Conservation (phyloP, 257 asterid genomes). For the Gentiana straminea region DNA sequence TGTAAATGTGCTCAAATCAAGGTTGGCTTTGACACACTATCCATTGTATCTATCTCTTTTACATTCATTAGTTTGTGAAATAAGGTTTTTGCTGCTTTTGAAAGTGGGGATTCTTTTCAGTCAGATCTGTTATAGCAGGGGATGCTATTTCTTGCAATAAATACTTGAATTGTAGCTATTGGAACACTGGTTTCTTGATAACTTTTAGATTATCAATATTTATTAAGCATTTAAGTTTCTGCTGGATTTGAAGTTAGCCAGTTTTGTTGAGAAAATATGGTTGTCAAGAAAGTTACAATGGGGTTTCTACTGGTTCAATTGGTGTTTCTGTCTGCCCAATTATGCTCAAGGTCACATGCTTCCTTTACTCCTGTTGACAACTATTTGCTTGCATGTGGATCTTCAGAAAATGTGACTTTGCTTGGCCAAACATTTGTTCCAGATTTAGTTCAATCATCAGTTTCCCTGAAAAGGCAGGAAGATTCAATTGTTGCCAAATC, state of each 20-base stretch:
- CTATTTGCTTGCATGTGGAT: conserved; percentile 35
- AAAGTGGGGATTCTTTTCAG: neutral
- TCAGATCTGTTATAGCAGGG: conserved; percentile 10
- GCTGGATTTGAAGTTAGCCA: conserved; percentile 1
- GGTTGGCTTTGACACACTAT: conserved; percentile 1
- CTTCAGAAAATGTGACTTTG: conserved; percentile 27
- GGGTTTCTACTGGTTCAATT: conserved; percentile 14
- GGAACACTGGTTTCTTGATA: neutral
- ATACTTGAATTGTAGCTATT: conserved; percentile 1
- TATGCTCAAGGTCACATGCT: conserved; percentile 17
- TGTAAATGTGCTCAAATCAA: conserved; percentile 3
- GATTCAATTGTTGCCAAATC: conserved; percentile 18
- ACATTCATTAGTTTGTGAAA: neutral
- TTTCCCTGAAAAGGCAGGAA: conserved; percentile 16
- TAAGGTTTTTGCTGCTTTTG: neutral
- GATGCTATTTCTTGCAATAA: neutral
- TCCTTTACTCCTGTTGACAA: conserved; percentile 27
- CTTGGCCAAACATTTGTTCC: conserved; percentile 30
- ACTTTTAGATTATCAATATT: neutral
- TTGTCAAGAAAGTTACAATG: conserved; percentile 7
- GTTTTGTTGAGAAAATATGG: conserved; percentile 9
- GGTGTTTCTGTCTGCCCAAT: conserved; percentile 10
- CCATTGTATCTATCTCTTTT: conserved; percentile 9
- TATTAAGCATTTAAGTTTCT: neutral
- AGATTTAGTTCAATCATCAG: conserved; percentile 22